phyloP scores from a whole-genome alignment of 805 yeast species.

The Metschnikowia picachoensis region DNA sequence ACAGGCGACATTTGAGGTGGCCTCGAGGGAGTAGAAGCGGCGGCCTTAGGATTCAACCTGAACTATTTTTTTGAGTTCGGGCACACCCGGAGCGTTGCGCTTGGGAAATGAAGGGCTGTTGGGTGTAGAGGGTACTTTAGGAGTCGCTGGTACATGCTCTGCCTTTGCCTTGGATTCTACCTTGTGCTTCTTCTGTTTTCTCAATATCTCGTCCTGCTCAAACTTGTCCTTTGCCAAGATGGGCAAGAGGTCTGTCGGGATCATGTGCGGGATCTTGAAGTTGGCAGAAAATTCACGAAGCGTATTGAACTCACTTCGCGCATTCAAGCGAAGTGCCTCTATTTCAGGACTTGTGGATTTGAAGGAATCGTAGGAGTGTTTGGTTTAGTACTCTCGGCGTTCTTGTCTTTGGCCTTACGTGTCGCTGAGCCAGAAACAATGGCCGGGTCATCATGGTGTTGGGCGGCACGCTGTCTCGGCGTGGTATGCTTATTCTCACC shows the following conservation, averaged over 20 bases:
- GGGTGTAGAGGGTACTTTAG: conserved; percentile 8
- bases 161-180: conserved; percentile 6
- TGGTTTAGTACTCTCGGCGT: conserved; percentile 10
- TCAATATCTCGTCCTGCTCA: conserved; percentile 58
- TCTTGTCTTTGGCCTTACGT: conserved; percentile 1
- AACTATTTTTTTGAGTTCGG: conserved; percentile 34
- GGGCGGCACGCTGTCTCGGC: conserved; percentile 53
- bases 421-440: conserved; percentile 53
- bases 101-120: conserved; percentile 10
- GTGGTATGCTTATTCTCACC: conserved; percentile 45
- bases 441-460: conserved; percentile 60
- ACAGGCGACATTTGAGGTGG: conserved; percentile 25
- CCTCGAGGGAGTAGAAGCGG: conserved; percentile 55
- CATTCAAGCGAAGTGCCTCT: conserved; percentile 43
- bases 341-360: conserved; percentile 12
- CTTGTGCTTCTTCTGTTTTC: conserved; percentile 28
- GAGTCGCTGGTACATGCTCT: conserved; percentile 1
- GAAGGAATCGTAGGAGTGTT: conserved; percentile 10
- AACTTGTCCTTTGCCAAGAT: conserved; percentile 62
- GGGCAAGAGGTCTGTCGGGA: conserved; percentile 65
- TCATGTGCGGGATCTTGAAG: conserved; percentile 63
- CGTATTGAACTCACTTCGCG: conserved; percentile 63
- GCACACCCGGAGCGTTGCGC: background rate
- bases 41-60: conserved; percentile 68
- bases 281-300: conserved; percentile 76